These are phyloP conservation scores for Salix dunnii DNA, from an alignment of 345 rosid genomes.

Conservation along the genomic window DNA sequence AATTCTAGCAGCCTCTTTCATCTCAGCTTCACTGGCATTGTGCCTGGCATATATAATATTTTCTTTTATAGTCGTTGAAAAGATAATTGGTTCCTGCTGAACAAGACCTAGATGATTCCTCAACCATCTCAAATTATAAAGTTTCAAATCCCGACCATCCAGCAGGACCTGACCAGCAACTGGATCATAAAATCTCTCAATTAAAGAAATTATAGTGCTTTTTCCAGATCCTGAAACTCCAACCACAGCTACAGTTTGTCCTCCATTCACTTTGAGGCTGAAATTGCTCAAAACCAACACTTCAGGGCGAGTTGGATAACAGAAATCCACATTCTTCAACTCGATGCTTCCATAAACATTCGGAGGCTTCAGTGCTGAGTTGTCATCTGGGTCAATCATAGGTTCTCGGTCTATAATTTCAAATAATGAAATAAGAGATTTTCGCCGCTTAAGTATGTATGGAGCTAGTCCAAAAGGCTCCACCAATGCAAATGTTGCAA, in stretches of 20 bases:
- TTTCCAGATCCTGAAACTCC: conserved; percentile 99
- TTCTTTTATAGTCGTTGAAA: conserved; percentile 91
- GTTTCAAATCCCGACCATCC: conserved; percentile 88
- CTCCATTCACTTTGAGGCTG: conserved; percentile 90
- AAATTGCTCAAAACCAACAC: conserved; percentile 92
- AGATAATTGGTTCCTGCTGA: conserved; percentile 96
- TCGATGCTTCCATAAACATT: conserved; percentile 97
- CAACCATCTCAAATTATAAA: conserved; percentile 88
- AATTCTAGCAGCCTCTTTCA: conserved; percentile 98
- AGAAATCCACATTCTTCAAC: conserved; percentile 90
- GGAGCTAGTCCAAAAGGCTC: conserved; percentile 99
- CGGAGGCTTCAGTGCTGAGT: conserved; percentile 80
- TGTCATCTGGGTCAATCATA: conserved; percentile 92
- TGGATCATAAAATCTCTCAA: conserved; percentile 95
- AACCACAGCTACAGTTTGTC: conserved; percentile 97
- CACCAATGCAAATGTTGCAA: conserved; percentile 96
- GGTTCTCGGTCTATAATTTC: conserved; percentile 96
- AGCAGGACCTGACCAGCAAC: conserved; percentile 93
- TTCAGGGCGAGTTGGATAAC: conserved; percentile 90
- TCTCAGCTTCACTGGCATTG: conserved; percentile 94
- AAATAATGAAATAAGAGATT: conserved; percentile 86
- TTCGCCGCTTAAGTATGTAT: conserved; percentile 87
- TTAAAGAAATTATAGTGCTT: conserved; percentile 92
- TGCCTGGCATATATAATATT: conserved; percentile 97
- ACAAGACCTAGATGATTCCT: conserved; percentile 93